Evolutionary conservation across 192 early-diverging fungal species (phyloP).

Genomic region (Neocallimastix lanati): DNA sequence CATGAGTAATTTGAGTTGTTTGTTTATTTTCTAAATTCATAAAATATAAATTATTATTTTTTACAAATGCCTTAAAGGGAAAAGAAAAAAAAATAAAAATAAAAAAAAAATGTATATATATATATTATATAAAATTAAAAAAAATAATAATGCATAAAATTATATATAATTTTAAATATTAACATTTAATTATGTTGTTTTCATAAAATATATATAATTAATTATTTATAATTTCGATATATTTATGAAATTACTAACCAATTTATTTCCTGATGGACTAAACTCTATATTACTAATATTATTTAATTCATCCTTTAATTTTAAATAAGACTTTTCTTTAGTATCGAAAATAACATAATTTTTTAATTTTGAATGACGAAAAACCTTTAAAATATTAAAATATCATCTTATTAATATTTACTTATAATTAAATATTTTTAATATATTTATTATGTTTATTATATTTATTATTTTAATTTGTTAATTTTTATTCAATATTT

Average conservation of each 20-base stretch:
- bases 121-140: too few species aligned
- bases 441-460: too few species aligned
- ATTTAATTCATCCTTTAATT: background rate
- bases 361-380: background rate
- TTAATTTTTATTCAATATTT: too few species aligned
- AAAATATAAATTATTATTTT: slow-evolving; percentile 73
- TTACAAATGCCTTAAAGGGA: slow-evolving; percentile 47
- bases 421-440: too few species aligned
- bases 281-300: background rate
- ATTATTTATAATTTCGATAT: too few species aligned
- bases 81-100: too few species aligned
- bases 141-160: background rate
- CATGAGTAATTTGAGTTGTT: slow-evolving; percentile 62
- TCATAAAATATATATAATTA: too few species aligned
- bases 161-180: too few species aligned
- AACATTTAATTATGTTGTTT: too few species aligned
- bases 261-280: background rate
- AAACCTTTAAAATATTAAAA: background rate
- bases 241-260: background rate
- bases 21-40: slow-evolving; percentile 29
- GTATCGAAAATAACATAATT: background rate
- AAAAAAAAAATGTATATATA: too few species aligned
- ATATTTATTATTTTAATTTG: too few species aligned
- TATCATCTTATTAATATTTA: too few species aligned
- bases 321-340: background rate